Conservation (phyloP, 805 yeast species). For the Candida sithepensis region DNA sequence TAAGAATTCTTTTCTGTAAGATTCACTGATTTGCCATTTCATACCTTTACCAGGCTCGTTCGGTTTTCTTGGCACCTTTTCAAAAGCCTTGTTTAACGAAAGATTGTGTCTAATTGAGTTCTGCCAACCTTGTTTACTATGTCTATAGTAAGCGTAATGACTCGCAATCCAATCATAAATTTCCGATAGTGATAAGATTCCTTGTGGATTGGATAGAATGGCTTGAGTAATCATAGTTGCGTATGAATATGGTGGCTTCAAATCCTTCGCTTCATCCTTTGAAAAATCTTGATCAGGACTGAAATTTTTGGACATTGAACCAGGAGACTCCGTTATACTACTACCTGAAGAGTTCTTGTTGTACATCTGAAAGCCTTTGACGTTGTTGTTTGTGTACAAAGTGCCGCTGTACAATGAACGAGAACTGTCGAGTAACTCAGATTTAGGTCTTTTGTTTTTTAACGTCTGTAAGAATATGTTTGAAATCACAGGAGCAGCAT, state of each 20-base stretch:
- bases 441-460: conserved; percentile 23
- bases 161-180: conserved; percentile 87
- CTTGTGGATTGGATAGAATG: conserved; percentile 81
- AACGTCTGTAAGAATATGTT: conserved; percentile 40
- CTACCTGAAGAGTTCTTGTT: conserved; percentile 32
- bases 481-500: conserved; percentile 69
- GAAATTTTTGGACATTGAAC: conserved; percentile 10
- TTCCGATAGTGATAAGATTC: conserved; percentile 84
- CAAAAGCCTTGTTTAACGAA: conserved; percentile 94
- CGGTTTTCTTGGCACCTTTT: conserved; percentile 91
- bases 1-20: conserved; percentile 79
- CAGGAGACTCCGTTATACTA: conserved; percentile 7
- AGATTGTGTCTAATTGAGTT: conserved; percentile 94
- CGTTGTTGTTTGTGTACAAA: conserved; percentile 20
- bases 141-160: conserved; percentile 88
- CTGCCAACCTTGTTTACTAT: conserved; percentile 96
- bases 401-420: conserved; percentile 11
- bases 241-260: conserved; percentile 94
- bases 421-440: conserved; percentile 12
- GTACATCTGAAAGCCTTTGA: conserved; percentile 54
- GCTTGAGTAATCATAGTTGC: conserved; percentile 99
- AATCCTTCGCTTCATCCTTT: conserved; percentile 85
- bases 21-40: conserved; percentile 95
- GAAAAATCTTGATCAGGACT: conserved; percentile 56
- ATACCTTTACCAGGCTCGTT: conserved; percentile 98